These are phyloP conservation scores for Fusarium anguioides DNA, from an alignment of 2,329 filamentous ascomycete genomes.

Conservation along the genomic window DNA sequence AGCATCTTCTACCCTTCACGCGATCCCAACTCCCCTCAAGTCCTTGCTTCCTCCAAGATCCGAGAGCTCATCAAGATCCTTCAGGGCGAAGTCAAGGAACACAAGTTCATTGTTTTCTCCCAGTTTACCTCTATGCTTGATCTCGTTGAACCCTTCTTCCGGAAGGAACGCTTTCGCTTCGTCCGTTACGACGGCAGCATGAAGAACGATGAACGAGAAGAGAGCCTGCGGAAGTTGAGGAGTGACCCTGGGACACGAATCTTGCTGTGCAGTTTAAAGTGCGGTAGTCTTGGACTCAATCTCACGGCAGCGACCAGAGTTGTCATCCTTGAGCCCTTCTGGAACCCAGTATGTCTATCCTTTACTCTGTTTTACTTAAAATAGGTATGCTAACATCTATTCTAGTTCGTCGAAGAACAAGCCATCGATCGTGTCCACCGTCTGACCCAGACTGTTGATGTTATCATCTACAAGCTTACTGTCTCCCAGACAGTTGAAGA, in stretches of 20 bases:
- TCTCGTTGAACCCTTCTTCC: conserved; percentile 91
- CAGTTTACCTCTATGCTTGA: conserved; percentile 99
- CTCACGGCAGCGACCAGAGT: conserved; percentile 93
- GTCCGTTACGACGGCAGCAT: conserved; percentile 95
- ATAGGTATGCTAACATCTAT: conserved; percentile 11
- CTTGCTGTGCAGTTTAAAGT: conserved; percentile 92
- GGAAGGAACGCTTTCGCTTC: conserved; percentile 77
- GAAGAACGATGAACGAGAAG: conserved; percentile 92
- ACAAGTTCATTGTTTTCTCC: conserved; percentile 99
- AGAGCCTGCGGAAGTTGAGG: conserved; percentile 80
- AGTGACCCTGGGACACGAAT: conserved; percentile 81
- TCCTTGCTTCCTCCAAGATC: conserved; percentile 88
- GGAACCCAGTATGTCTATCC: conserved; percentile 80
- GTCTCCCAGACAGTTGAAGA: conserved; percentile 90
- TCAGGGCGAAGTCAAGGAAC: conserved; percentile 77
- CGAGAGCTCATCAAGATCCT: conserved; percentile 85
- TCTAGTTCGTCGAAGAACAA: conserved; percentile 96
- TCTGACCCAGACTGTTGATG: conserved; percentile 95
- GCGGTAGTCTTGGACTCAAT: conserved; percentile 92
- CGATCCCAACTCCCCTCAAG: conserved; percentile 49
- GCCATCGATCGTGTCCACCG: conserved; percentile 98
- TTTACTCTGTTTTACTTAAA: background rate
- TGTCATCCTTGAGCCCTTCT: conserved; percentile 96
- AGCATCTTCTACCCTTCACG: conserved; percentile 43
- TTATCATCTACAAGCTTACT: conserved; percentile 94